Evolutionary conservation across 192 early-diverging fungal species (phyloP).

Genomic region (Linnemannia zychae): DNA sequence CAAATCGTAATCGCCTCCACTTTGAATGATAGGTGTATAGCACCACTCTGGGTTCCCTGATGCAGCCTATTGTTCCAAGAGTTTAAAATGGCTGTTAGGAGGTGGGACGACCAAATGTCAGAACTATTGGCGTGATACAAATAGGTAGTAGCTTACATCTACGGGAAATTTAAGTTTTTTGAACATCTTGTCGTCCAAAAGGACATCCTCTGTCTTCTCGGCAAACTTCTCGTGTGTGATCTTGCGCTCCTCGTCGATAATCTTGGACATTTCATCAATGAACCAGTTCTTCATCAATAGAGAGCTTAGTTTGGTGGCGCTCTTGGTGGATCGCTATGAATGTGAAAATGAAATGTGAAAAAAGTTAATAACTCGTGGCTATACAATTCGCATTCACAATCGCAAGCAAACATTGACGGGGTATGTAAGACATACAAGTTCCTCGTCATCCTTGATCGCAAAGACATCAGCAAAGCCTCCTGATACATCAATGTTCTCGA

Average conservation of each 20-base stretch:
- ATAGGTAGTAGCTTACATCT: constrained; percentile 63
- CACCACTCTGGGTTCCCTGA: constrained; percentile 88
- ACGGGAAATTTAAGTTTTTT: constrained; percentile 76
- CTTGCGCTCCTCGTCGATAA: constrained; percentile 90
- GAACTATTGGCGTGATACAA: too few relatives aligned
- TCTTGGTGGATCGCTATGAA: constrained; percentile 74
- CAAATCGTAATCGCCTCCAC: constrained; percentile 94
- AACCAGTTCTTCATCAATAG: constrained; percentile 89
- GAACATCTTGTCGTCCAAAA: constrained; percentile 76
- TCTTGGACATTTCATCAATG: constrained; percentile 84
- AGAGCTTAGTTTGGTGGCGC: constrained; percentile 81
- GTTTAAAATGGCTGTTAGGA: not conserved
- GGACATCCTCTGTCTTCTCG: constrained; percentile 75
- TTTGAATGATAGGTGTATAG: constrained; percentile 95
- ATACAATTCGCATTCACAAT: not conserved
- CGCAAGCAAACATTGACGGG: not conserved
- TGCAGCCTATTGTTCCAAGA: constrained; percentile 54
- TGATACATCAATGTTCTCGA: constrained; percentile 83
- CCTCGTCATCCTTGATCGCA: constrained; percentile 93
- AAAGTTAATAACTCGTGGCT: not conserved
- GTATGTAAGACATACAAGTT: constrained; percentile 70
- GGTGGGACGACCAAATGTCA: too few relatives aligned
- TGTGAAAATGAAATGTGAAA: not conserved
- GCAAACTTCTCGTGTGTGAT: constrained; percentile 89
- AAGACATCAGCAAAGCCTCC: constrained; percentile 77